Percentiles rank a stretch among this genome's conserved stretches.
Evolutionary conservation across 2,329 filamentous ascomycete genomes (phyloP).

Genomic region (Cyphellophora attinorum): DNA sequence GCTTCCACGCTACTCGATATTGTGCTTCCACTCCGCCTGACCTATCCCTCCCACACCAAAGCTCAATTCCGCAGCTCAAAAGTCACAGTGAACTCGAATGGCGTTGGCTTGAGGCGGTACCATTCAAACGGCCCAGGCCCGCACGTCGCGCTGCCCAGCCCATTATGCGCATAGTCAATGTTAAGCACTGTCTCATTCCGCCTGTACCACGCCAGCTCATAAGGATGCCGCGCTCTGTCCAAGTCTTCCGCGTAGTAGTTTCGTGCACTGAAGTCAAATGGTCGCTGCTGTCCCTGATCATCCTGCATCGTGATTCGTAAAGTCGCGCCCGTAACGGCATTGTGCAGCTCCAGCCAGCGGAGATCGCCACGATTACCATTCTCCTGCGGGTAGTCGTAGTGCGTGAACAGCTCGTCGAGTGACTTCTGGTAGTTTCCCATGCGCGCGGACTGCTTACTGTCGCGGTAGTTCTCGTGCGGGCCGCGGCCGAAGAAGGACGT

Average conservation of each 20-base stretch:
- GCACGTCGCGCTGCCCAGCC: constrained; percentile 20
- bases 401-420: constrained; percentile 40
- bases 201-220: constrained; percentile 46
- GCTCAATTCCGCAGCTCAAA: too few relatives aligned
- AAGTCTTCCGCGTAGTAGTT: constrained; percentile 45
- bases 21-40: too few relatives aligned
- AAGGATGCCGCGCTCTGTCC: constrained; percentile 52
- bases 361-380: constrained; percentile 54
- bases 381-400: constrained; percentile 61
- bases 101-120: background rate
- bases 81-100: background rate
- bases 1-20: too few relatives aligned
- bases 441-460: constrained; percentile 52
- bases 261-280: constrained; percentile 39
- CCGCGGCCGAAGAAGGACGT: constrained; percentile 56
- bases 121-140: constrained; percentile 10
- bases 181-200: constrained; percentile 15
- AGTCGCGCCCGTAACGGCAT: background rate
- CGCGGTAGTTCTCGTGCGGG: constrained; percentile 55
- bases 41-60: too few relatives aligned
- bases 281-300: constrained; percentile 4
- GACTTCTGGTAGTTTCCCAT: constrained; percentile 40
- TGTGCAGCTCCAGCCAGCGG: constrained; percentile 40
- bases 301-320: background rate
- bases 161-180: constrained; percentile 24